Percentiles rank a stretch among this genome's conserved stretches.
These are phyloP conservation scores for Suhomyces prunicola DNA, from an alignment of 805 yeast species.

Conservation along the genomic window DNA sequence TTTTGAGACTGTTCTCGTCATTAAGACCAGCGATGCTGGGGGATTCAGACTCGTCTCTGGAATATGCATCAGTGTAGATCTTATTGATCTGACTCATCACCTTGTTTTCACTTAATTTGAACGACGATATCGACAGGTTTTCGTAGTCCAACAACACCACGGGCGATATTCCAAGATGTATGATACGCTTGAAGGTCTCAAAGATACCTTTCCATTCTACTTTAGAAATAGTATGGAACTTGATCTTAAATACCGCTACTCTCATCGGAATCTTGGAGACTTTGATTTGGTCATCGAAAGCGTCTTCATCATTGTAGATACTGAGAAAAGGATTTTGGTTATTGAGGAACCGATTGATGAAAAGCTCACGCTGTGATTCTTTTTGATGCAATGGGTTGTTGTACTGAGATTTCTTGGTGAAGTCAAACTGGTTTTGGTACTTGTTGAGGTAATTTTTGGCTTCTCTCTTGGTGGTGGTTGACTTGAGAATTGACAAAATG, in stretches of 20 bases:
- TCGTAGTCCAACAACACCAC: conserved; percentile 43
- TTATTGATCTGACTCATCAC: conserved; percentile 32
- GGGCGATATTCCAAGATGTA: conserved; percentile 70
- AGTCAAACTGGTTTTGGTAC: conserved; percentile 51
- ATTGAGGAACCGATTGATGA: conserved; percentile 31
- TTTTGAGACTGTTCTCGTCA: conserved; percentile 19
- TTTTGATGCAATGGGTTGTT: conserved; percentile 10
- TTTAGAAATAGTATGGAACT: conserved; percentile 31
- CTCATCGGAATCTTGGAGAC: conserved; percentile 44
- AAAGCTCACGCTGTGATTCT: conserved; percentile 29
- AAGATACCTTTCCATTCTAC: conserved; percentile 47
- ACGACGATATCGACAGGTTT: conserved; percentile 19
- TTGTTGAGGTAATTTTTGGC: conserved; percentile 76
- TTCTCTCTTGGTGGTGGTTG: conserved; percentile 93
- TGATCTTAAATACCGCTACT: conserved; percentile 55
- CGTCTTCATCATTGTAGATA: conserved; percentile 28
- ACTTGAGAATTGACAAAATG: conserved; percentile 77
- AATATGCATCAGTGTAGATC: conserved; percentile 11
- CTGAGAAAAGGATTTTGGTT: conserved; percentile 32
- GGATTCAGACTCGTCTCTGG: conserved; percentile 12
- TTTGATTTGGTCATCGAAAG: conserved; percentile 20
- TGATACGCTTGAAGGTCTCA: conserved; percentile 52
- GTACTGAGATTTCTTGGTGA: conserved; percentile 12
- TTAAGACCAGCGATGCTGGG: conserved; percentile 5
- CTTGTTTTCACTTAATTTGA: conserved; percentile 29